Base-by-base conservation (phyloP, 441 rosid genomes). In the Populus hybrid region DNA sequence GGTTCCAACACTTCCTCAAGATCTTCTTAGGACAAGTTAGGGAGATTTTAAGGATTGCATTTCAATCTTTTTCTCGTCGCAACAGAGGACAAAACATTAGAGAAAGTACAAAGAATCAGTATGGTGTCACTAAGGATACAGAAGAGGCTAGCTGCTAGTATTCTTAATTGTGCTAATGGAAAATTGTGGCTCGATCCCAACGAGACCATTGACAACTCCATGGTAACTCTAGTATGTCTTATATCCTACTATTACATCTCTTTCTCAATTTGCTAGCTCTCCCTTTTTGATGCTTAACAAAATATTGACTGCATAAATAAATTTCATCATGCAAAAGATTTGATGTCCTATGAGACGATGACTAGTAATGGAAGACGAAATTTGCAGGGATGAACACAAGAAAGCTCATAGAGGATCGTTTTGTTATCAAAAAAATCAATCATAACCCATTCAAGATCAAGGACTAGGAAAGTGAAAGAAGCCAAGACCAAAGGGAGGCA, bases 401-500 rank as follows among this genome's bases (percentile, higher is more conserved):
- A 89, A 95, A 92, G 83, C 85, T 95, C 68, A 94, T 91, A 78
- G 93, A 95, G 87, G 99, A 94, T 91, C 98, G 98, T 21, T 95
- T 93, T 78, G 85, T 93, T 81, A 93, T 95, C 0, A 79, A 89
- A 90, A 90, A 95, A 93, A 74, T 97, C 98, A 29, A 92, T 98
- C 0, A 93, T 93, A 88, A 93, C 93, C 68, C 99, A 95, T 79
- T 95, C 98, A 4, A 97, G 94, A 0, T 87, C 99, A 20, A 92
- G 99, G 40, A 98, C 97, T 3, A 89, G 98, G 2, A 84, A 90
- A 1, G 84, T 92, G 93, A 93, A 89, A 79, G 90, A 86, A 77
- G 99, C 99, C 45, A 95, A 93, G 84, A 93, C 89, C 69, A 95
- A 89, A 88, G 97, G 97, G 1, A 91, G 98, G 8, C 98, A 94